Percentiles rank a stretch among this genome's conserved stretches.
phyloP scores from a whole-genome alignment of 495 filamentous ascomycete species.

The Penicillium paradoxum region DNA sequence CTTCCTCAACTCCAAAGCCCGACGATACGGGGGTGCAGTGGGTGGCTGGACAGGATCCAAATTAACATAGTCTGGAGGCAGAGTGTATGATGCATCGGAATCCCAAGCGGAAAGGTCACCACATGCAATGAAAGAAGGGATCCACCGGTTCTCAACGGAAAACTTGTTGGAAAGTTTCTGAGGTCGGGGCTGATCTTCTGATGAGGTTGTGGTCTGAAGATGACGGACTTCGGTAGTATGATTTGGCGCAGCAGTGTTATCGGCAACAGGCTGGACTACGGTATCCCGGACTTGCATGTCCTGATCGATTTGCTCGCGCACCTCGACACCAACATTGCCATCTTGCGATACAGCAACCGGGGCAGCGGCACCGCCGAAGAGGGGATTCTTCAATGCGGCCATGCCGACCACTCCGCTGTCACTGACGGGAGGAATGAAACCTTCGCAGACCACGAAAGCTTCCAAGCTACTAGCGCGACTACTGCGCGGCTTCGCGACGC shows the following conservation, averaged over 20 bases:
- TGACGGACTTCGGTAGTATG: conserved; percentile 22
- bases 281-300: conserved; percentile 27
- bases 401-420: conserved; percentile 31
- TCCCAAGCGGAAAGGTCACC: conserved; percentile 94
- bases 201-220: conserved; percentile 26
- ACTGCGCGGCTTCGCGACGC: conserved; percentile 87
- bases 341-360: conserved; percentile 39
- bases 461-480: conserved; percentile 92
- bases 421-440: conserved; percentile 57
- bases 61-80: conserved; percentile 71
- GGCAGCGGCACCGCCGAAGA: conserved; percentile 39
- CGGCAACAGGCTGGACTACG: not conserved
- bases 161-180: conserved; percentile 30
- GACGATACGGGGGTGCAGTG: conserved; percentile 90
- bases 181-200: conserved; percentile 17
- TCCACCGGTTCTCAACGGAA: conserved; percentile 58
- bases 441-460: conserved; percentile 92
- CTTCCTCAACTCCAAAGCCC: conserved; percentile 79
- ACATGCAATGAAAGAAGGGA: conserved; percentile 91
- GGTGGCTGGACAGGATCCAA: conserved; percentile 95
- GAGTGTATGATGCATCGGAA: conserved; percentile 84
- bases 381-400: conserved; percentile 42
- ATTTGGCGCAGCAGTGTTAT: conserved; percentile 1
- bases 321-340: conserved; percentile 58
- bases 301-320: conserved; percentile 48